These are phyloP conservation scores for Crepidotus variabilis DNA, from an alignment of 768 basidiomycete species.

Conservation along the genomic window DNA sequence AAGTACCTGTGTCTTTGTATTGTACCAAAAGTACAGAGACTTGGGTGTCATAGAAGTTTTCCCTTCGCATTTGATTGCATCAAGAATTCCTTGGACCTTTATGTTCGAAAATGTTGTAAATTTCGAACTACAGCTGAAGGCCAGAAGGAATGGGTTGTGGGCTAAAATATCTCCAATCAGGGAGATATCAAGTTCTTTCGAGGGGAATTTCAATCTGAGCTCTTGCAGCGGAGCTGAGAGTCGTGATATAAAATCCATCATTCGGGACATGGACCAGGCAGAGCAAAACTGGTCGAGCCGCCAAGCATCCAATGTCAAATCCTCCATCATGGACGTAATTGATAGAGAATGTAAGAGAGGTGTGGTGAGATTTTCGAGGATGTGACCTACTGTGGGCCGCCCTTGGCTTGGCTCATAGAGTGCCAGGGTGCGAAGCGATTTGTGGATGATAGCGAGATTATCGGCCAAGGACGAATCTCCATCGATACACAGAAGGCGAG, in stretches of 20 bases:
- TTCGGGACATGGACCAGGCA: neutral
- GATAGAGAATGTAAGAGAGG: neutral
- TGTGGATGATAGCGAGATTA: neutral
- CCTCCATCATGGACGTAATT: neutral
- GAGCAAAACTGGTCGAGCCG: neutral
- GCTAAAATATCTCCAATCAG: neutral
- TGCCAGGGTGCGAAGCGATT: neutral
- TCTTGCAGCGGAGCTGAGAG: neutral
- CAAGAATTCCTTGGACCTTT: neutral
- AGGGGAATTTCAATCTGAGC: neutral
- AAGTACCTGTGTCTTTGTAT: neutral
- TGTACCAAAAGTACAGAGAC: neutral
- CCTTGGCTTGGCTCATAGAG: neutral
- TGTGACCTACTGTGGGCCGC: neutral
- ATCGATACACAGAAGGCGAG: neutral
- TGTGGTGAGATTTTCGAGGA: neutral
- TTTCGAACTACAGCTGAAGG: neutral
- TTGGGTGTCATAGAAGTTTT: neutral
- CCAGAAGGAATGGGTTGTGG: neutral
- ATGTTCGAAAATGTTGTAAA: neutral
- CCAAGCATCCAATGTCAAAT: neutral
- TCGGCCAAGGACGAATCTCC: neutral
- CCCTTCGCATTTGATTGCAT: neutral
- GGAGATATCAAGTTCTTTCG: neutral
- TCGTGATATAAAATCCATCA: neutral